Percentiles rank a stretch among this genome's conserved stretches.
Evolutionary conservation across 2,329 filamentous ascomycete species (phyloP).

Genomic region (Penicillium sp.): DNA sequence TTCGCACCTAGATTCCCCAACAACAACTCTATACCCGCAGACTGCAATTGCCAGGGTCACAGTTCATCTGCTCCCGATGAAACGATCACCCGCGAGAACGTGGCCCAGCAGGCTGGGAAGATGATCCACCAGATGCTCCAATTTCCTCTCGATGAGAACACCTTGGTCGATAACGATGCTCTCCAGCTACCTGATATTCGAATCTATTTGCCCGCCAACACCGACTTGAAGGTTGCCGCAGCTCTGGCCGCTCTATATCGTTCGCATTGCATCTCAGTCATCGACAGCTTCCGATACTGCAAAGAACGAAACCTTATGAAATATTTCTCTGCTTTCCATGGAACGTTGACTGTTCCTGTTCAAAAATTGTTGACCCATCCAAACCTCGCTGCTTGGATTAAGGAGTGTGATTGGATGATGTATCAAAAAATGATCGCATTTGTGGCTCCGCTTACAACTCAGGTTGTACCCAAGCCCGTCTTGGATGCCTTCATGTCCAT

Average conservation of each 20-base stretch:
- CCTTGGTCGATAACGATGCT: slow-evolving; percentile 63
- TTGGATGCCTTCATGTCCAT: slow-evolving; percentile 86
- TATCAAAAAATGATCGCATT: slow-evolving; percentile 98
- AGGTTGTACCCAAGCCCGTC: slow-evolving; percentile 86
- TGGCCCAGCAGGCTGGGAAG: slow-evolving; percentile 38
- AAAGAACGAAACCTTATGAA: slow-evolving; percentile 97
- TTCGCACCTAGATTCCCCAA: slow-evolving; percentile 35
- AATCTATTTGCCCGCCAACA: slow-evolving; percentile 74
- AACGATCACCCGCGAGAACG: slow-evolving; percentile 39
- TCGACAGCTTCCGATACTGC: slow-evolving; percentile 94
- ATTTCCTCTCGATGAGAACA: slow-evolving; percentile 35
- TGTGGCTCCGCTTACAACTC: slow-evolving; percentile 81
- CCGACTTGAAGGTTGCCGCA: slow-evolving; percentile 82
- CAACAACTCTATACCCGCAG: slow-evolving; percentile 21
- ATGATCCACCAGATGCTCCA: slow-evolving; percentile 44
- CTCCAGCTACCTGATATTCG: slow-evolving; percentile 85
- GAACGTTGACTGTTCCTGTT: slow-evolving; percentile 93
- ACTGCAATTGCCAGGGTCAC: slow-evolving; percentile 35
- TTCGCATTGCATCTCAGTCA: slow-evolving; percentile 90
- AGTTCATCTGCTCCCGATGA: slow-evolving; percentile 29
- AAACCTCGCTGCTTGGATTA: slow-evolving; percentile 85
- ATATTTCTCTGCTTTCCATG: slow-evolving; percentile 91
- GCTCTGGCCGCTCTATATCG: slow-evolving; percentile 86
- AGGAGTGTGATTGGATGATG: slow-evolving; percentile 90
- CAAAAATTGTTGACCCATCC: slow-evolving; percentile 86